These are phyloP conservation scores for Cercospora brassicicola DNA, from an alignment of 2,329 filamentous ascomycete species.

Conservation along the genomic window DNA sequence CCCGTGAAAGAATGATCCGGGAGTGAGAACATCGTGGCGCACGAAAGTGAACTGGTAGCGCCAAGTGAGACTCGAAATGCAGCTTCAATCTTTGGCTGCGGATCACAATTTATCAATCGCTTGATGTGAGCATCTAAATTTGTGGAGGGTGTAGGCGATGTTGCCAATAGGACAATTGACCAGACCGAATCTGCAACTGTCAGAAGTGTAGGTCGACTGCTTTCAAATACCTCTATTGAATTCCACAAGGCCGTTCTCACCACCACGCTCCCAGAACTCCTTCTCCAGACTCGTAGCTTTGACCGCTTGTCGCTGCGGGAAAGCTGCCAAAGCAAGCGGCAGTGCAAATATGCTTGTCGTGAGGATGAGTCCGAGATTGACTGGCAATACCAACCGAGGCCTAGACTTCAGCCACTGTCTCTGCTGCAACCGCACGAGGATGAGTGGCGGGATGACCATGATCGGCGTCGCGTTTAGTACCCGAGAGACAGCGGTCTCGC, in stretches of 20 bases:
- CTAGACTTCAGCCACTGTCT: slow-evolving; percentile 76
- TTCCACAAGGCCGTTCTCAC: slow-evolving; percentile 79
- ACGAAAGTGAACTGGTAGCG: background rate
- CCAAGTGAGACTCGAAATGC: background rate
- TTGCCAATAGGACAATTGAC: too few relatives aligned
- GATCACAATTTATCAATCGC: background rate
- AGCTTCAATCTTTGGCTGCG: background rate
- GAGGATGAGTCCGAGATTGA: slow-evolving; percentile 86
- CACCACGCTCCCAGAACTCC: slow-evolving; percentile 81
- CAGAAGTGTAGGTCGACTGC: background rate
- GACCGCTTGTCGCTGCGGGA: slow-evolving; percentile 86
- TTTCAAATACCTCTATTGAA: slow-evolving; percentile 87
- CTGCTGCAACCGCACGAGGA: slow-evolving; percentile 81
- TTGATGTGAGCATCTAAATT: background rate
- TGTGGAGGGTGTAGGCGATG: too few relatives aligned
- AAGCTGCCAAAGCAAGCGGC: slow-evolving; percentile 84
- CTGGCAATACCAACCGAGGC: slow-evolving; percentile 72
- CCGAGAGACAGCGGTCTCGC: slow-evolving; percentile 86
- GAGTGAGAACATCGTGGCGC: background rate
- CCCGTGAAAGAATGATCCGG: background rate
- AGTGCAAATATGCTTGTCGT: slow-evolving; percentile 84
- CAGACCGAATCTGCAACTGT: background rate
- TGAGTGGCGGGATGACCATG: slow-evolving; percentile 90
- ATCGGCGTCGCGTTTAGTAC: slow-evolving; percentile 94
- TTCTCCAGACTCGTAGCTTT: slow-evolving; percentile 73